Conservation (phyloP, 2,329 filamentous ascomycete species). For the Colletotrichum cuscutae region DNA sequence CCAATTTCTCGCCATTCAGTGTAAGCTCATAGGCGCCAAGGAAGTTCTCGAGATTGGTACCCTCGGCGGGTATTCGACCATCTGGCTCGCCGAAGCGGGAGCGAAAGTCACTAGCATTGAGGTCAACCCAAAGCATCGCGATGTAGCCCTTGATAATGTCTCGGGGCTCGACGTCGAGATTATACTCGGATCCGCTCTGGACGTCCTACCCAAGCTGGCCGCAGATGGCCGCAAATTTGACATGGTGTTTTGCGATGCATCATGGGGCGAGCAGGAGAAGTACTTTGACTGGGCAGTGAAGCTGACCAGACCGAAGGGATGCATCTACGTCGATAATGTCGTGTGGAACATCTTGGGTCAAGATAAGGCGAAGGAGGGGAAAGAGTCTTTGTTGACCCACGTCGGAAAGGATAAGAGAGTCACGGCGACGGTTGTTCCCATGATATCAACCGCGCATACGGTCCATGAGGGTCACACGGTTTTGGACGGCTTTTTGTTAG, state of each 20-base stretch:
- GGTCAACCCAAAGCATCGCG: conserved; percentile 54
- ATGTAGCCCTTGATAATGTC: conserved; percentile 57
- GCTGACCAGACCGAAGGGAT: conserved; percentile 51
- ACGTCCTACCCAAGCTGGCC: conserved; percentile 49
- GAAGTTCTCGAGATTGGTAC: conserved; percentile 65
- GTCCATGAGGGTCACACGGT: not conserved
- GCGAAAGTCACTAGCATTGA: conserved; percentile 63
- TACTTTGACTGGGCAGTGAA: conserved; percentile 58
- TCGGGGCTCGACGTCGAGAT: conserved; percentile 56
- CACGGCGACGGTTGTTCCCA: conserved; percentile 40
- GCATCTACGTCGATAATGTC: conserved; percentile 62
- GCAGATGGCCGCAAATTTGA: conserved; percentile 56
- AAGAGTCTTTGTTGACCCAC: conserved; percentile 37
- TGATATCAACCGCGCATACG: conserved; percentile 9
- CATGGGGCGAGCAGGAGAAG: conserved; percentile 58
- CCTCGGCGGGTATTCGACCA: conserved; percentile 63
- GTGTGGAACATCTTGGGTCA: conserved; percentile 44
- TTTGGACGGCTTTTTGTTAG: not conserved
- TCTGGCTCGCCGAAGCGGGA: conserved; percentile 58
- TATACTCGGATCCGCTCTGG: conserved; percentile 54
- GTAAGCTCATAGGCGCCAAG: conserved; percentile 46
- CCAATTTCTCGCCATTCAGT: conserved; percentile 51
- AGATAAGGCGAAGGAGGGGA: not conserved
- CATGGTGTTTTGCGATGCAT: conserved; percentile 64
- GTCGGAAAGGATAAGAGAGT: conserved; percentile 40